These are phyloP conservation scores for Carallia pectinifolia DNA, from an alignment of 345 rosid genomes.

Conservation along the genomic window DNA sequence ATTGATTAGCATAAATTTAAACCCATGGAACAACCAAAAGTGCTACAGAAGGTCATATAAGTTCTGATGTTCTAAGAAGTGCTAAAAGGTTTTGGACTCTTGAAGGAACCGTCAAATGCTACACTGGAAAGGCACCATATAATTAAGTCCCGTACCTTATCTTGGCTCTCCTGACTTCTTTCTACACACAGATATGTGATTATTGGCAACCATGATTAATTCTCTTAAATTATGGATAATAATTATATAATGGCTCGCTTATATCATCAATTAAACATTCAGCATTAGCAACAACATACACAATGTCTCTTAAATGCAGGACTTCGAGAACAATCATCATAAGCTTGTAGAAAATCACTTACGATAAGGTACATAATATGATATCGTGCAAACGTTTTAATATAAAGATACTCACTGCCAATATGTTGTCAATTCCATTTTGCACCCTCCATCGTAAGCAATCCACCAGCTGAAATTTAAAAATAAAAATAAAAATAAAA, in stretches of 20 bases:
- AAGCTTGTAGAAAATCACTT: neutral
- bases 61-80: neutral
- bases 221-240: too few relatives aligned
- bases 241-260: too few relatives aligned
- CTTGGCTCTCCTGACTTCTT: too few relatives aligned
- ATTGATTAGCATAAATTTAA: neutral
- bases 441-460: constrained; percentile 34
- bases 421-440: constrained; percentile 26
- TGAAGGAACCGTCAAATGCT: neutral
- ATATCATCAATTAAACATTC: too few relatives aligned
- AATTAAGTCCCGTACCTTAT: too few relatives aligned
- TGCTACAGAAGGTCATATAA: neutral
- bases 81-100: too few relatives aligned
- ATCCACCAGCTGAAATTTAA: constrained; percentile 24
- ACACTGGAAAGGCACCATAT: neutral
- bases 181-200: too few relatives aligned
- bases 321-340: too few relatives aligned
- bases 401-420: constrained; percentile 18
- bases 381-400: neutral
- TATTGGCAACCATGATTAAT: too few relatives aligned
- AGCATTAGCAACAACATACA: too few relatives aligned
- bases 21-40: neutral
- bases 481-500: neutral
- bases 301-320: too few relatives aligned
- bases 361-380: neutral